Evolutionary conservation across 2,329 filamentous ascomycete species (phyloP), one percentile per base, ranked within the genome.

Genomic region (Malbranchea zuffiana): DNA sequence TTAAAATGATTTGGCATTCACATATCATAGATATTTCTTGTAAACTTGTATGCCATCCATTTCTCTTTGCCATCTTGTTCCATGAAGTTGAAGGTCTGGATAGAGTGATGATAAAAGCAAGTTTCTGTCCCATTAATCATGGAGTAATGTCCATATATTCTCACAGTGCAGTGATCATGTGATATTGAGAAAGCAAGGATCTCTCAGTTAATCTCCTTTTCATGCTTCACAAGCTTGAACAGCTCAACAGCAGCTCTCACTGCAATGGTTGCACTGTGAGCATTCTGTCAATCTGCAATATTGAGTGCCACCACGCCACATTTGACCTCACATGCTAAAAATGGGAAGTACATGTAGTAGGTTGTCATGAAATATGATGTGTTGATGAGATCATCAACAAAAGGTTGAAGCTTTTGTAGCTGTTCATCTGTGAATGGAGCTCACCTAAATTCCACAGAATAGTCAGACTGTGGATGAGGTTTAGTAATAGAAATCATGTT

Each of bases 341-440:
- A 71, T 2, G 65, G 65, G 43, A 72, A 68, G 52, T 62, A 66
- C 54, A 69, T 68, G 4, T 62, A 70, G 6, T 47, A 59, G 54
- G 65, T 63, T 35, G 69, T 67, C 43, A 50, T 58, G 13, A 59
- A 69, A 43, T 50, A 59, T 23, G 19, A 47, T 38, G 62, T 53
- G n/a, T 52, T 50, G 21, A 42, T 36, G 21, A 42, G 36, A 13
- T 44, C 35, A 36, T 46, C 45, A 8, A 54, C 33, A 30, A 60
- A 61, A 5, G 58, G 57, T 5, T 48, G 40, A 5, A 71, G 45
- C 50, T 61, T 68, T 11, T 48, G 26, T 3, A 66, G 55, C 46
- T 69, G 63, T 5, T 61, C 51, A 0, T 58, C 35, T 1, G 56
- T 67, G 41, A 71, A 71, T 35, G 61, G 62, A 3, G 15, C 19